A percentile compares a stretch with the other conserved stretches of the same genome.
Conservation (phyloP, 2,329 filamentous ascomycete genomes). For the Cladosporium sp. region DNA sequence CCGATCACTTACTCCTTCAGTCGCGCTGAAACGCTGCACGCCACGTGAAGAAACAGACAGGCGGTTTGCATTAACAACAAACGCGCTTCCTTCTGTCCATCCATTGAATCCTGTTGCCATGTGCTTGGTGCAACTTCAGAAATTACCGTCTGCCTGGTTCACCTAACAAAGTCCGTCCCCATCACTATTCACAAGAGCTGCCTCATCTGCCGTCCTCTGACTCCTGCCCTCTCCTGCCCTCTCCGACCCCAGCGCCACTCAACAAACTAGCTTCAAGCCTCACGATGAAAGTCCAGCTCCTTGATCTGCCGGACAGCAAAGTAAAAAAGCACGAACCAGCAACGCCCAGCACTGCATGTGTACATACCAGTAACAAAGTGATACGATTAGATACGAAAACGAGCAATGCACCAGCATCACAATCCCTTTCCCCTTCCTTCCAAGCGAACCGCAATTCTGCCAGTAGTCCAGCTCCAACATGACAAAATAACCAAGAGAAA, state of each 20-base stretch:
- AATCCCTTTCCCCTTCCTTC: background rate
- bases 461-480: background rate
- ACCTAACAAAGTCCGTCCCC: background rate
- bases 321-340: background rate
- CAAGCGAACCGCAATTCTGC: constrained; percentile 15
- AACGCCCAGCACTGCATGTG: background rate
- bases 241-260: constrained; percentile 16
- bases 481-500: background rate
- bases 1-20: constrained; percentile 16
- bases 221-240: background rate
- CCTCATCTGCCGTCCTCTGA: background rate
- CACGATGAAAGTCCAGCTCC: background rate
- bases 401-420: background rate
- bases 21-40: constrained; percentile 16
- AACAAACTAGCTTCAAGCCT: constrained; percentile 13
- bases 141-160: constrained; percentile 5
- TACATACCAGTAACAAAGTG: background rate
- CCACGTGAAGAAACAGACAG: constrained; percentile 17
- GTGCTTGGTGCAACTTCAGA: background rate
- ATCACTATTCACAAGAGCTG: background rate
- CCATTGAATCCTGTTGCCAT: background rate
- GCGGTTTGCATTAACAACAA: background rate
- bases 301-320: background rate
- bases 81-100: background rate
- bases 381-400: background rate